Base-by-base conservation (phyloP, 345 rosid species). In the Lumnitzera racemosa region DNA sequence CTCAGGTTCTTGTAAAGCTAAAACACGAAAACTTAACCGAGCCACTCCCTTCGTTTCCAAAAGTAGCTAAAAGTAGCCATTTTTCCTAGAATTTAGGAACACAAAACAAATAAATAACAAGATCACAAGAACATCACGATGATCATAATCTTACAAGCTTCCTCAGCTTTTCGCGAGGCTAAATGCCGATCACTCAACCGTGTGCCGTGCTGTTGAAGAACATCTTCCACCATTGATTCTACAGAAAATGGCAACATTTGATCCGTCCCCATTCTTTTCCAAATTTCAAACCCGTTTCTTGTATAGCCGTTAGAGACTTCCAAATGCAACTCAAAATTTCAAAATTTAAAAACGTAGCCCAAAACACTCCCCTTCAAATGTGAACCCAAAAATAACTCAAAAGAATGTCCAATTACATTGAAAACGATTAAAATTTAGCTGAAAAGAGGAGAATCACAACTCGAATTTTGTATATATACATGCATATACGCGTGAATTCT, bases 211-310 rank as follows among this genome's bases (percentile, higher is more conserved):
- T 89, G 84, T 57, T 78, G 80, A 70, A 94, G 85, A 63, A 94
- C 80, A 61, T 83, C 97, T 70, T 88, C 91, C 29, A 94, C 84
- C 56, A 86, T 65, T 31, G 97, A 86, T 53, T 76, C 84, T 49
- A 83, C 77, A 49, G 86, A 80, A 69, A 81, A 74, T 47, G 81
- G 64, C 25, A 72, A 63, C 56, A 8, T 75, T 61, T 72, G 84
- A 64, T 79, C 89, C 62, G 81, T 64, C 66, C 79, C 77, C 96
- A 83, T 86, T 69, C 24, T 55, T 14, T 27, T 27, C 4, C 4
- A 27, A 27, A 27, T 27, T 27, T 27, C 2, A 27, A 27, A 27
- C 29, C 29, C 4, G 29, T 27, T 27, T 4, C 29, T 27, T 27
- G 29, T 27, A 27, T 27, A 27, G 29, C 29, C 29, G 29, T 27